Evolutionary conservation across 2,329 filamentous ascomycete species (phyloP).

Genomic region (Pyricularia sp.): DNA sequence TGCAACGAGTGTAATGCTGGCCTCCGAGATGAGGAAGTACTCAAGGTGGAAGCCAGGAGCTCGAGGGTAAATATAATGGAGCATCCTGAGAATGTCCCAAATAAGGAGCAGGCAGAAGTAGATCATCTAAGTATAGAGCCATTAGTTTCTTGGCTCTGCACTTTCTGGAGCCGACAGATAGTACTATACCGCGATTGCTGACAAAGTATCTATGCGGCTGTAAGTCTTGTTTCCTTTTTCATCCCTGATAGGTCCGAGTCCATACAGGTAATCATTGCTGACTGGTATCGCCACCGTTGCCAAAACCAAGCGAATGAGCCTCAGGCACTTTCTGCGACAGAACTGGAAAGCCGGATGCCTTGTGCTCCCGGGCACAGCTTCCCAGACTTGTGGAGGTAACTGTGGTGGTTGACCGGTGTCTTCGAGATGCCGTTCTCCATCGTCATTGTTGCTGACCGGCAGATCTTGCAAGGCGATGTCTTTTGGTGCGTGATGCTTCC

Average conservation of each 20-base stretch:
- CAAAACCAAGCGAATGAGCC: neutral
- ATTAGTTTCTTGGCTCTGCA: neutral
- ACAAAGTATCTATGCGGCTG: too few species aligned
- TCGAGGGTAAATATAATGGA: neutral
- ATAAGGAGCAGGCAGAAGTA: neutral
- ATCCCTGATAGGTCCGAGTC: too few species aligned
- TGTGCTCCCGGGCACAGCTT: neutral
- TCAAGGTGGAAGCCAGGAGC: neutral
- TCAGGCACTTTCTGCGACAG: neutral
- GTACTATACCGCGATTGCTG: neutral
- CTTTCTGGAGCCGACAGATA: neutral
- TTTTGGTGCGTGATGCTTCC: too few species aligned
- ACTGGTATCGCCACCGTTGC: neutral
- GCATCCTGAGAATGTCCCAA: neutral
- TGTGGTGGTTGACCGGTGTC: neutral
- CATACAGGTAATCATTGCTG: too few species aligned
- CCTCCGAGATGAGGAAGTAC: neutral
- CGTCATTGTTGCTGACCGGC: neutral
- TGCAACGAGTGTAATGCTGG: neutral
- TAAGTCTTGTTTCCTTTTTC: too few species aligned
- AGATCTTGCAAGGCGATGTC: neutral
- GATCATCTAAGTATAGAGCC: neutral
- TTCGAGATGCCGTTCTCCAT: neutral
- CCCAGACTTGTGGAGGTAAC: neutral
- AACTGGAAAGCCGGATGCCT: neutral